phyloP scores from a whole-genome alignment of 2,329 filamentous ascomycete genomes.

The Cercospora sp. region DNA sequence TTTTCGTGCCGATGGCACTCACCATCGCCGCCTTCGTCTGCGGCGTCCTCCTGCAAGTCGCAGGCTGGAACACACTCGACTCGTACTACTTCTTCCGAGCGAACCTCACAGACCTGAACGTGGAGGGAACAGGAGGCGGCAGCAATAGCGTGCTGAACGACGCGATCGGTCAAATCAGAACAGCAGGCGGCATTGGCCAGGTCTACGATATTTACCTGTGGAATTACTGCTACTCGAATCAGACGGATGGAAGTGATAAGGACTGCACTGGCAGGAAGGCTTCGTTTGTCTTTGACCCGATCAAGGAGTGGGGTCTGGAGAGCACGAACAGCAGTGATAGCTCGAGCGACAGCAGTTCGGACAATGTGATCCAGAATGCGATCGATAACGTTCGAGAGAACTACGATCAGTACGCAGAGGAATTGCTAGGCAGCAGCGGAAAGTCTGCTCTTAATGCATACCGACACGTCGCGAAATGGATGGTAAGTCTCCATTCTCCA shows the following conservation, averaged over 20 bases:
- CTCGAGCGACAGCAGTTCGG: slow-evolving; percentile 19
- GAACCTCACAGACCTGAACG: slow-evolving; percentile 41
- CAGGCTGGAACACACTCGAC: slow-evolving; percentile 55
- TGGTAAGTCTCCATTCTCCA: slow-evolving; percentile 44
- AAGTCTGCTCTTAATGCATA: slow-evolving; percentile 70
- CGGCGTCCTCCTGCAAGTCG: slow-evolving; percentile 58
- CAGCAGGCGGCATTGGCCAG: slow-evolving; percentile 59
- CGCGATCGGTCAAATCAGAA: slow-evolving; percentile 43
- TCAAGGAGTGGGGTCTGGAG: slow-evolving; percentile 66
- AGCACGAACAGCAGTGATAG: slow-evolving; percentile 43
- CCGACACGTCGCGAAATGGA: slow-evolving; percentile 66
- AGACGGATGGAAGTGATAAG: slow-evolving; percentile 47
- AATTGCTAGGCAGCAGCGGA: slow-evolving; percentile 64
- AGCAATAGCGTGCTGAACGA: slow-evolving; percentile 38
- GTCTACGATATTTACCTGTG: slow-evolving; percentile 81
- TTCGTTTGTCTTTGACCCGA: slow-evolving; percentile 73
- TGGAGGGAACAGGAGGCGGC: slow-evolving; percentile 13
- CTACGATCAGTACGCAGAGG: slow-evolving; percentile 30
- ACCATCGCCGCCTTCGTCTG: slow-evolving; percentile 76
- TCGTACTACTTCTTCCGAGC: slow-evolving; percentile 56
- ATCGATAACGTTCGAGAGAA: slow-evolving; percentile 56
- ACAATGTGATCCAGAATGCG: slow-evolving; percentile 37
- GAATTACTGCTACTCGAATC: slow-evolving; percentile 74
- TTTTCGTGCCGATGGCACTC: slow-evolving; percentile 80
- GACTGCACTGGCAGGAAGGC: slow-evolving; percentile 70